Base-by-base conservation (phyloP, 139 green algal species). In the Trebouxia sp. region DNA sequence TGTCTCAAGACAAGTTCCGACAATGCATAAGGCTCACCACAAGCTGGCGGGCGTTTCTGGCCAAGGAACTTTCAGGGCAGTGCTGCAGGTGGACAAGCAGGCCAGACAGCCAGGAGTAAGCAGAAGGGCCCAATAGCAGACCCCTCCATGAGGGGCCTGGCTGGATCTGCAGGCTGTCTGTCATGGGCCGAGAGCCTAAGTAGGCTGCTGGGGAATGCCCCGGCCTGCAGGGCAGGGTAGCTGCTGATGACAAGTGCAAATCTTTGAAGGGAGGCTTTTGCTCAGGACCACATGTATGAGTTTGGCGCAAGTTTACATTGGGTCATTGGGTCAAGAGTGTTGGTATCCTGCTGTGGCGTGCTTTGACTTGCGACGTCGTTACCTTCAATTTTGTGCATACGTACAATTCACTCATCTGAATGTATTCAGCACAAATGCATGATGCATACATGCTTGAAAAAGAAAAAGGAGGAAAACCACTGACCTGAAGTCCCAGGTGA, bases 401-500 rank as follows among this genome's bases (percentile, higher is more conserved):
- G 15, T 67, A 48, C 45, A 62, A 38, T 41, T 62, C 3, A 4
- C 38, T 6, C 48, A 42, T 24, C 72, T 42, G 8, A 42, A 26
- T 28, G n/a, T 39, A 6, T 38, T 22, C 5, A 37, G 48, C 11
- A 35, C 26, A 1, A 41, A 17, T 22, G 48, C 48, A 35, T 11
- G 43, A 28, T 20, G 45, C 26, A 58, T 42, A 32, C 41, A 70
- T 38, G 55, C n/a, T 14, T n/a, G n/a, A n/a, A n/a, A n/a, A n/a
- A n/a, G n/a, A n/a, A n/a, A n/a, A n/a, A n/a, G n/a, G n/a, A n/a
- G n/a, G n/a, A n/a, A n/a, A n/a, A n/a, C n/a, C n/a, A n/a, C n/a
- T n/a, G 74, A 83, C 80, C 72, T 85, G 84, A 96, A 97, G 50
- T 95, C 90, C 94, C 94, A 98, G 5, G 62, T 39, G 20, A 98